A percentile compares a stretch with the other conserved stretches of the same genome.
phyloP scores from a whole-genome alignment of 1,139 yeast species.

The Kazachstania sp. region DNA sequence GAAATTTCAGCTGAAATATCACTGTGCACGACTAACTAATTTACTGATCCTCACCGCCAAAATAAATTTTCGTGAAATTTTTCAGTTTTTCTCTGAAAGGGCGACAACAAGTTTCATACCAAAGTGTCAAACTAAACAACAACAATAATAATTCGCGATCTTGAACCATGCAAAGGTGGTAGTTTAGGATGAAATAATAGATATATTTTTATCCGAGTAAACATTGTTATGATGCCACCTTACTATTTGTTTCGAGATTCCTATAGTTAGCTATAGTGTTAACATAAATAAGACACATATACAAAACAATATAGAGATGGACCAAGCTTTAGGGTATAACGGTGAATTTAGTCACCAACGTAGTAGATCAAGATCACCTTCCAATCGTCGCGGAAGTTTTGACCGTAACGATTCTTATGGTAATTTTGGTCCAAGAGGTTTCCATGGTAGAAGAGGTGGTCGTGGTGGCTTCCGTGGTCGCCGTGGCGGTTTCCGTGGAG shows the following conservation, averaged over 20 bases:
- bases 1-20: too few species aligned
- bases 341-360: slow-evolving; percentile 13
- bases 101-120: too few species aligned
- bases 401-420: slow-evolving; percentile 15
- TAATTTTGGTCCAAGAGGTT: slow-evolving; percentile 26
- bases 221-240: too few species aligned
- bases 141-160: background rate
- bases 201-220: too few species aligned
- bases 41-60: background rate
- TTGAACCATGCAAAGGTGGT: too few species aligned
- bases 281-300: background rate
- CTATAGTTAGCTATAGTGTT: too few species aligned
- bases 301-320: slow-evolving; percentile 3
- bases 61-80: background rate
- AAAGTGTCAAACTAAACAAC: too few species aligned
- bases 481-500: slow-evolving; percentile 21
- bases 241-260: too few species aligned
- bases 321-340: slow-evolving; percentile 7
- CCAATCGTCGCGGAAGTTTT: slow-evolving; percentile 17
- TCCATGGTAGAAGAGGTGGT: slow-evolving; percentile 4
- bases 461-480: slow-evolving; percentile 20
- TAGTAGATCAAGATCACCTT: slow-evolving; percentile 24
- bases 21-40: too few species aligned
- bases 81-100: too few species aligned
- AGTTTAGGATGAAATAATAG: too few species aligned